Evolutionary conservation across 306 rosid species (phyloP), one percentile per base, ranked within the genome.

Genomic region (Acacia acuminata): DNA sequence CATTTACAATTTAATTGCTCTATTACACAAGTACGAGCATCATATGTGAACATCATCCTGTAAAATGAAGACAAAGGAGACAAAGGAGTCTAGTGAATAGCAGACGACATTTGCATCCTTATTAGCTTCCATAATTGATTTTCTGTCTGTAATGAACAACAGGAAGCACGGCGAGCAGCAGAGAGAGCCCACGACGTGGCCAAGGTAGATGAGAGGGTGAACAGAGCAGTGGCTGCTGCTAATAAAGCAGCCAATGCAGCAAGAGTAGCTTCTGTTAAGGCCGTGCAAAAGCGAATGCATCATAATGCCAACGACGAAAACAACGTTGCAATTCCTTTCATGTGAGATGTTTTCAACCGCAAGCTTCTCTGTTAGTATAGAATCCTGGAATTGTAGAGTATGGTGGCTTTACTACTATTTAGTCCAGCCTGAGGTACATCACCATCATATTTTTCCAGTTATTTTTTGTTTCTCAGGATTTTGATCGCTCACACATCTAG

Each of bases 211-310:
- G 96, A 91, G 83, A 84, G 92, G 84, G 96, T 91, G 43, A 91
- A 87, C 81, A 82, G 90, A 78, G 89, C 93, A 20, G 92, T 88
- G 27, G 79, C 86, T 3, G 90, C 90, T 8, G 93, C 96, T 1
- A 91, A 91, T 60, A 89, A 90, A 68, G 90, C 96, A 42, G 96
- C 93, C 17, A 90, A 89, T 78, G 96, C 96, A 60, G 93, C 93
- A 71, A 89, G 93, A 84, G 93, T 91, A 48, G 92, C 92, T 27
- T 90, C 96, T 3, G 86, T 90, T 32, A 91, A 91, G 85, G 93
- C 96, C 17, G 93, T 91, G 40, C 93, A 89, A 81, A 88, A 86
- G 58, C 96, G 85, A 84, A 88, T 90, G 82, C 90, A 89, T 61
- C 86, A 81, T 61, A 80, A 51, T 73, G 79, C 43, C 25, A 85